A percentile compares a stretch with the other conserved stretches of the same genome.
These are phyloP conservation scores for Petunia axillaris DNA, from an alignment of 257 asterid species.

Conservation along the genomic window DNA sequence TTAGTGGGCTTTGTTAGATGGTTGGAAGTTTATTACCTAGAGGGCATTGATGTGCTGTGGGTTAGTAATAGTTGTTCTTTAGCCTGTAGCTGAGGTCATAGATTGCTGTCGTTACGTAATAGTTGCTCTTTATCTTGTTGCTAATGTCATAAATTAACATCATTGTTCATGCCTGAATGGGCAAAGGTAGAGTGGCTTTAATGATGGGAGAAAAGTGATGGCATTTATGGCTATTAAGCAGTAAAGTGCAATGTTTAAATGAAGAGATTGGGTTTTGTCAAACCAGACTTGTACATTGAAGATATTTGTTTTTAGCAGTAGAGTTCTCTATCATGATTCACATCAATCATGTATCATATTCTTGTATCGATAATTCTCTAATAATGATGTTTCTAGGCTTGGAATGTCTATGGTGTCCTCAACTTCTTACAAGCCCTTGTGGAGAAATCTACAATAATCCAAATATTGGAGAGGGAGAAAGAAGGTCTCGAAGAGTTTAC, in stretches of 20 bases:
- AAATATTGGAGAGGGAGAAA: slow-evolving; percentile 87
- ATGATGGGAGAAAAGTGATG: not conserved
- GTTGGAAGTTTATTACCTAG: slow-evolving; percentile 2
- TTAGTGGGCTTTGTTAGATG: not conserved
- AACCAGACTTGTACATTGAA: not conserved
- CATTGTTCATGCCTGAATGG: not conserved
- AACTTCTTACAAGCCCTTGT: slow-evolving; percentile 91
- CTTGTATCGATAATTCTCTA: not conserved
- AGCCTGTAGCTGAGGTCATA: not conserved
- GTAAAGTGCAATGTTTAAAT: not conserved
- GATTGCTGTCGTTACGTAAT: not conserved
- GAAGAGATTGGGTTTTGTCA: not conserved
- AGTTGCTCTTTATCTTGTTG: not conserved
- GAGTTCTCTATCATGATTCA: not conserved
- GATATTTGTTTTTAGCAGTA: not conserved
- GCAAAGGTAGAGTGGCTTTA: not conserved
- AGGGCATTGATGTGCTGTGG: not conserved
- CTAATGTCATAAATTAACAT: not conserved
- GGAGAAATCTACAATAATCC: slow-evolving; percentile 84
- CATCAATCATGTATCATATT: not conserved
- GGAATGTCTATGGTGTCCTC: slow-evolving; percentile 97
- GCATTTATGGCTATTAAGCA: not conserved
- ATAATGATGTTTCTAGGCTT: slow-evolving; percentile 58
- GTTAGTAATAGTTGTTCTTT: not conserved
- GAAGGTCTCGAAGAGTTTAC: slow-evolving; percentile 93